Evolutionary conservation across 148 eudicot species (phyloP), one percentile per base, ranked within the genome.

Genomic region (Silene uniflora): DNA sequence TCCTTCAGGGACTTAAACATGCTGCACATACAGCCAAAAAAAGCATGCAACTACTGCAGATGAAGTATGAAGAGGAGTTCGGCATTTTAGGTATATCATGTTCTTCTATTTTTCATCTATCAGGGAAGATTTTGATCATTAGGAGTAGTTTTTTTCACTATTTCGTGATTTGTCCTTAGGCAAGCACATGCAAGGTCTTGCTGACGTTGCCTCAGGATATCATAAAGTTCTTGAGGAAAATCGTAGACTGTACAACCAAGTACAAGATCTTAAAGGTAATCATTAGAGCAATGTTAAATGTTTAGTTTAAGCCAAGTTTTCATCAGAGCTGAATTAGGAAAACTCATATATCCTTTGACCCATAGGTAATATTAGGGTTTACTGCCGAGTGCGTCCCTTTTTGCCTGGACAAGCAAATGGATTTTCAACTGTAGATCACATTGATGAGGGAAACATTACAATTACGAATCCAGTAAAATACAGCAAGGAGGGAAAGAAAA

Each of bases 311-410:
- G 44, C 32, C 42, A 21, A 47, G 25, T 32, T 58, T 56, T 49
- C 27, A 42, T 4, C 27, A 56, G 18, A 29, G 23, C n/a, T 24
- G 75, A 11, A 9, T 19, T 23, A 9, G 64, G 18, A 66, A 58
- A 55, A 66, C 32, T 58, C 18, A 60, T 39, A 67, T 63, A 25
- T 35, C 35, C 61, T 27, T 42, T 73, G 66, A 62, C 62, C 32
- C 61, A 79, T 69, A 93, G 99, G 99, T 78, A 95, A 84, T 79
- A 95, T 95, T 67, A 85, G 99, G 85, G 99, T 95, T 9, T 95
- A 95, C 62, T 92, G 97, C 76, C 91, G 99, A 73, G 94, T 95
- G 70, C 88, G 99, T 61, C 99, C 99, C 71, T 90, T 95, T 82
- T 81, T 90, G 79, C 96, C 94, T 25, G 99, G 97, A 35, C 86